These are phyloP conservation scores for Fusarium haematococcum DNA, from an alignment of 2,329 filamentous ascomycete genomes.

Conservation along the genomic window DNA sequence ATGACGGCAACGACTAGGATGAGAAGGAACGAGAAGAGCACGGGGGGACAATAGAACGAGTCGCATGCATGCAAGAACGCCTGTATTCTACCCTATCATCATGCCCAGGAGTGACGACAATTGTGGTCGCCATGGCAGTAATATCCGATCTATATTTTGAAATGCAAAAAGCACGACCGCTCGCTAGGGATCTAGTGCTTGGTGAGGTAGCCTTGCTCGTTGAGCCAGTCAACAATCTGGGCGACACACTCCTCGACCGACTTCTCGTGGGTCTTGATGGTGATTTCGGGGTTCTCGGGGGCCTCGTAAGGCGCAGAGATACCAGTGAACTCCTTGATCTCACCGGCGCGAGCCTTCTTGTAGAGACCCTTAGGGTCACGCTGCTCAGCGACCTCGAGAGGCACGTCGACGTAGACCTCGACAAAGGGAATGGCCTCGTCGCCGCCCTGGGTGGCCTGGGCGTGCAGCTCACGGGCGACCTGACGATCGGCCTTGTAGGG, in stretches of 20 bases:
- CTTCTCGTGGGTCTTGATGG: conserved; percentile 83
- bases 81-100: conserved; percentile 45
- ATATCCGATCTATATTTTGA: conserved; percentile 43
- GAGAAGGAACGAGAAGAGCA: conserved; percentile 1
- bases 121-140: conserved; percentile 41
- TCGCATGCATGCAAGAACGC: conserved; percentile 42
- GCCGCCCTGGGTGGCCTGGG: conserved; percentile 60
- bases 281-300: conserved; percentile 86
- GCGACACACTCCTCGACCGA: conserved; percentile 89
- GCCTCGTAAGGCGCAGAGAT: conserved; percentile 96
- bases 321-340: conserved; percentile 98
- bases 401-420: conserved; percentile 93
- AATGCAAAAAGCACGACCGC: conserved; percentile 22
- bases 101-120: conserved; percentile 39
- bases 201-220: conserved; percentile 69
- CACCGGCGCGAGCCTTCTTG: conserved; percentile 92
- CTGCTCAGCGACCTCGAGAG: conserved; percentile 91
- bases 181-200: conserved; percentile 41
- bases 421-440: conserved; percentile 86
- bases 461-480: conserved; percentile 84
- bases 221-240: conserved; percentile 84
- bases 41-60: conserved; percentile 27
- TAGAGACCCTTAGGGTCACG: conserved; percentile 97
- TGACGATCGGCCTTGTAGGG: conserved; percentile 91
- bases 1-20: conserved; percentile 14